Evolutionary conservation across 306 rosid genomes (phyloP).

Genomic region (Leucaena leucocephala): DNA sequence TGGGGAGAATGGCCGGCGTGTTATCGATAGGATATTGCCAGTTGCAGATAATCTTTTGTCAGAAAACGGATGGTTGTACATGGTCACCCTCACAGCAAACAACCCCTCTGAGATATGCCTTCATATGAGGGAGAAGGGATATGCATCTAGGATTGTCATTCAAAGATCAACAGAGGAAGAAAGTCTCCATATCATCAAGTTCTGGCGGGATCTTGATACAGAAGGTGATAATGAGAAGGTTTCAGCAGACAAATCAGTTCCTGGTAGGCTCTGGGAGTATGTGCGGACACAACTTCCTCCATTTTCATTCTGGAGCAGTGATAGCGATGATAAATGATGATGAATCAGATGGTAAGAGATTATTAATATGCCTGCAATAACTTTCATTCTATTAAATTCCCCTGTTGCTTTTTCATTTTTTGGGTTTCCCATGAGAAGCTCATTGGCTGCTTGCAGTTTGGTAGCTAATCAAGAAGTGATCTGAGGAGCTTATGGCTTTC

Average conservation of each 20-base stretch:
- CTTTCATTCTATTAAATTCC: not conserved
- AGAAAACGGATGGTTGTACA: constrained; percentile 85
- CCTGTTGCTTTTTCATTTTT: not conserved
- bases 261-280: constrained; percentile 40
- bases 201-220: constrained; percentile 70
- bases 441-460: not conserved
- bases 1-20: constrained; percentile 86
- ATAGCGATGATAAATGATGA: constrained; percentile 30
- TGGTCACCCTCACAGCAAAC: constrained; percentile 81
- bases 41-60: constrained; percentile 79
- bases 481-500: too few relatives aligned
- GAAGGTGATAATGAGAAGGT: constrained; percentile 36
- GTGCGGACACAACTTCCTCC: constrained; percentile 42
- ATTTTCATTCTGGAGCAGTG: constrained; percentile 39
- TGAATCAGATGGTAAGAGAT: constrained; percentile 16
- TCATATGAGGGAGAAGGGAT: constrained; percentile 79
- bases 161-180: constrained; percentile 96
- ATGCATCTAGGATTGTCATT: constrained; percentile 74
- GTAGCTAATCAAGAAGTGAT: not conserved
- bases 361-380: not conserved
- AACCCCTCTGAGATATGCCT: constrained; percentile 78
- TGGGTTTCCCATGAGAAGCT: not conserved
- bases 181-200: constrained; percentile 85
- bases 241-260: constrained; percentile 29
- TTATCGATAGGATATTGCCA: constrained; percentile 79